Evolutionary conservation across 176 grass and related monocot genomes (phyloP).

Genomic region (Cymbopogon citratus): DNA sequence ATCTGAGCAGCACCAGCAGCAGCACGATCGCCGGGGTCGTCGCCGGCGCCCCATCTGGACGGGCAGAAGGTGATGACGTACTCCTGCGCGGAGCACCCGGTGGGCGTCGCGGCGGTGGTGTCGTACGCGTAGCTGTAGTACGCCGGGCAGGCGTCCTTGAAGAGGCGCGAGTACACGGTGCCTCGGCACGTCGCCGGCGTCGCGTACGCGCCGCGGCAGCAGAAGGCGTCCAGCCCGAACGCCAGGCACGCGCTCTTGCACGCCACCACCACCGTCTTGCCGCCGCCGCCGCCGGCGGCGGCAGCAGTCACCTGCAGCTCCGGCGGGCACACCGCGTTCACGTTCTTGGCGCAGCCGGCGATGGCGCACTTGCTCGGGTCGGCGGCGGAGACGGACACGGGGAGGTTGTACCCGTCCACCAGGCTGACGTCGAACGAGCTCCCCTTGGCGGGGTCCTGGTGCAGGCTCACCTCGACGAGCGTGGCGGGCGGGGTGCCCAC

Average conservation of each 20-base stretch:
- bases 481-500: conserved; percentile 62
- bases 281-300: not conserved
- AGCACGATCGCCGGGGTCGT: not conserved
- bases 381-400: conserved; percentile 46
- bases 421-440: conserved; percentile 86
- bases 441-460: conserved; percentile 43
- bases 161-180: conserved; percentile 70
- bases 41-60: conserved; percentile 41
- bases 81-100: conserved; percentile 47
- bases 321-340: conserved; percentile 68
- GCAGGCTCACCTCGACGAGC: conserved; percentile 61
- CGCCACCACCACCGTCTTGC: conserved; percentile 23
- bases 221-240: conserved; percentile 67
- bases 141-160: conserved; percentile 67
- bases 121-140: conserved; percentile 86
- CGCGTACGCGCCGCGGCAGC: conserved; percentile 64
- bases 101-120: conserved; percentile 42
- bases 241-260: conserved; percentile 92
- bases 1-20: not conserved
- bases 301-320: conserved; percentile 58
- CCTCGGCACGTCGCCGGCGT: conserved; percentile 54
- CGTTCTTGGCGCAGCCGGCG: conserved; percentile 47
- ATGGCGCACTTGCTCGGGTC: conserved; percentile 37
- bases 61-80: conserved; percentile 77
- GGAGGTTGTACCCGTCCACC: conserved; percentile 90